Evolutionary conservation across 768 basidiomycete species (phyloP).

Genomic region (Serendipita indica): DNA sequence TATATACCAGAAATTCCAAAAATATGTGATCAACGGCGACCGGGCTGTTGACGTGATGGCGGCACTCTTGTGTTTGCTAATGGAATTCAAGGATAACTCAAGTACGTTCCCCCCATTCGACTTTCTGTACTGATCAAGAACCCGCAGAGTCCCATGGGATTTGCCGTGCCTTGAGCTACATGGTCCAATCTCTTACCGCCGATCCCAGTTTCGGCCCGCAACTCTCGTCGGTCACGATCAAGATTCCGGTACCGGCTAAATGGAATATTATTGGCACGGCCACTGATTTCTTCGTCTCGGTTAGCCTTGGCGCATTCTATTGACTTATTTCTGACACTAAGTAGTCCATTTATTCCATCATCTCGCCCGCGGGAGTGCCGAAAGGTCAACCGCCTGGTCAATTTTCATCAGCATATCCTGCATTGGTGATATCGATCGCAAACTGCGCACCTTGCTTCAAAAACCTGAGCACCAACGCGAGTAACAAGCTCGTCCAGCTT

Average conservation of each 20-base stretch:
- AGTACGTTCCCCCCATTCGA: constrained; percentile 34
- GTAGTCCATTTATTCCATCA: constrained; percentile 62
- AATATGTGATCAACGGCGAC: constrained; percentile 67
- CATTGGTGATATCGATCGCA: constrained; percentile 76
- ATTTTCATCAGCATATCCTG: constrained; percentile 77
- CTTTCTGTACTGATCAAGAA: not conserved
- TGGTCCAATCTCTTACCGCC: constrained; percentile 80
- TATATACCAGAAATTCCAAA: constrained; percentile 68
- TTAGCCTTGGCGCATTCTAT: constrained; percentile 23
- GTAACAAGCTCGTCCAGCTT: constrained; percentile 72
- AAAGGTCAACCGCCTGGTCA: constrained; percentile 40
- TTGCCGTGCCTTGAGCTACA: constrained; percentile 78
- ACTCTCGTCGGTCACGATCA: constrained; percentile 43
- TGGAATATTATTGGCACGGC: constrained; percentile 59
- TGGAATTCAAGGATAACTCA: constrained; percentile 89
- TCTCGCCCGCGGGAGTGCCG: not conserved
- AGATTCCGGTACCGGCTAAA: constrained; percentile 54
- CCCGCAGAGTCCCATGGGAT: constrained; percentile 77
- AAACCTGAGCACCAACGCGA: constrained; percentile 63
- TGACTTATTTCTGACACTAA: constrained; percentile 12
- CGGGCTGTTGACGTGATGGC: constrained; percentile 62
- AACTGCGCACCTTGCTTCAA: constrained; percentile 82
- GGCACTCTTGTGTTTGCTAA: constrained; percentile 62
- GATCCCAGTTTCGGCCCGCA: constrained; percentile 64
- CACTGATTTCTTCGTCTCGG: constrained; percentile 80